Percentiles rank a stretch among this genome's conserved stretches.
phyloP scores from a whole-genome alignment of 768 basidiomycete genomes.

The Lentinula guzmanii region DNA sequence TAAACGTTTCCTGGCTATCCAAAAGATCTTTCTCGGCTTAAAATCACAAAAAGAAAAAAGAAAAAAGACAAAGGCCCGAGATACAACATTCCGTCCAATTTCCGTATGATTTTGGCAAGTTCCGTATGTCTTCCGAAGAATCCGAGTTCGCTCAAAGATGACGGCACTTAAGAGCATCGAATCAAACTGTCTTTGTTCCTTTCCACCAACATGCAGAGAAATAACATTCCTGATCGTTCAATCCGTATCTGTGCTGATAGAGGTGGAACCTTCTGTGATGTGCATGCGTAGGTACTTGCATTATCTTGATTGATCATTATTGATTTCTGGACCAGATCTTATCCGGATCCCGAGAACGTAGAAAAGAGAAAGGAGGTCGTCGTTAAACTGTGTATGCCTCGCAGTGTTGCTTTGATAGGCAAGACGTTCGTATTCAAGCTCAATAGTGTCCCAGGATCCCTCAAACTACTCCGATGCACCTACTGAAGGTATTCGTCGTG shows the following conservation, averaged over 20 bases:
- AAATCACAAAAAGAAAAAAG: too few relatives aligned
- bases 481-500: slow-evolving; percentile 86
- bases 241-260: slow-evolving; percentile 84
- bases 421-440: not conserved
- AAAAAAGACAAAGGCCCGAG: too few relatives aligned
- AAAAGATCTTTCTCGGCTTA: too few relatives aligned
- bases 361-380: slow-evolving; percentile 69
- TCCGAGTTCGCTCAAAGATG: not conserved
- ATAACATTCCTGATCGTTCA: slow-evolving; percentile 62
- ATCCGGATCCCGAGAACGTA: slow-evolving; percentile 61
- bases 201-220: slow-evolving; percentile 4
- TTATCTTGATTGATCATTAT: not conserved
- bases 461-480: slow-evolving; percentile 88
- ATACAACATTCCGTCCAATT: not conserved
- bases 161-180: not conserved
- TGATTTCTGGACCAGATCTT: slow-evolving; percentile 41
- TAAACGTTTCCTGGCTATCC: too few relatives aligned
- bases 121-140: slow-evolving; percentile 5
- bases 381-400: slow-evolving; percentile 75
- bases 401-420: not conserved
- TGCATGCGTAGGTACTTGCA: slow-evolving; percentile 57
- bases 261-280: slow-evolving; percentile 91
- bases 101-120: not conserved
- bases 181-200: not conserved
- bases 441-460: slow-evolving; percentile 81